Conservation (phyloP, 1,139 yeast species). For the Taphrina wiesneri region DNA sequence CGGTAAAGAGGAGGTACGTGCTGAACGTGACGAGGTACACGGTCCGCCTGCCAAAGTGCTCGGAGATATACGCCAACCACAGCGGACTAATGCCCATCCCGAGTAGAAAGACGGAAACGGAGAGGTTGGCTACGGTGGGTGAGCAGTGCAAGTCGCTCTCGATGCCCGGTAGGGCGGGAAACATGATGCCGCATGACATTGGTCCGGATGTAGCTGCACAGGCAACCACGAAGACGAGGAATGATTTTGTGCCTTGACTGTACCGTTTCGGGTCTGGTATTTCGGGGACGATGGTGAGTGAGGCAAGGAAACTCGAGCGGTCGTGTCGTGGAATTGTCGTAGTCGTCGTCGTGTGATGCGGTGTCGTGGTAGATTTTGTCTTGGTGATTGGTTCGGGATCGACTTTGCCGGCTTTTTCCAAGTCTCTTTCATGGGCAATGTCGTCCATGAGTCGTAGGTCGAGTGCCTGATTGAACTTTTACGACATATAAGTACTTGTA, state of each 20-base stretch:
- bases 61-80: constrained; percentile 88
- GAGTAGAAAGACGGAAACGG: constrained; percentile 1
- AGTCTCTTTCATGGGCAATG: neutral
- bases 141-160: constrained; percentile 58
- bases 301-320: neutral
- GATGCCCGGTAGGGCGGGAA: constrained; percentile 73
- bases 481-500: no score
- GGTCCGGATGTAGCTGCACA: constrained; percentile 81
- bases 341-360: neutral
- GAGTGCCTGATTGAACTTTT: no score
- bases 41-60: constrained; percentile 65
- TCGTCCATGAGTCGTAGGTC: neutral
- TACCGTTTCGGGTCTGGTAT: constrained; percentile 70
- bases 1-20: constrained; percentile 63
- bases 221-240: constrained; percentile 67
- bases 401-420: neutral
- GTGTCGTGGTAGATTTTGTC: neutral
- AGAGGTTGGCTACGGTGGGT: constrained; percentile 62
- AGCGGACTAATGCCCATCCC: constrained; percentile 68
- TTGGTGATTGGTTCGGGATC: neutral
- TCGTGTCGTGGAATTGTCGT: neutral
- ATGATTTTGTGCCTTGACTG: constrained; percentile 53
- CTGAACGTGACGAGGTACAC: constrained; percentile 69
- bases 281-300: constrained; percentile 60
- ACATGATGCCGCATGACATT: constrained; percentile 83